These are phyloP conservation scores for Triticum urartu DNA, from an alignment of 176 grass and related monocot genomes.

Conservation along the genomic window DNA sequence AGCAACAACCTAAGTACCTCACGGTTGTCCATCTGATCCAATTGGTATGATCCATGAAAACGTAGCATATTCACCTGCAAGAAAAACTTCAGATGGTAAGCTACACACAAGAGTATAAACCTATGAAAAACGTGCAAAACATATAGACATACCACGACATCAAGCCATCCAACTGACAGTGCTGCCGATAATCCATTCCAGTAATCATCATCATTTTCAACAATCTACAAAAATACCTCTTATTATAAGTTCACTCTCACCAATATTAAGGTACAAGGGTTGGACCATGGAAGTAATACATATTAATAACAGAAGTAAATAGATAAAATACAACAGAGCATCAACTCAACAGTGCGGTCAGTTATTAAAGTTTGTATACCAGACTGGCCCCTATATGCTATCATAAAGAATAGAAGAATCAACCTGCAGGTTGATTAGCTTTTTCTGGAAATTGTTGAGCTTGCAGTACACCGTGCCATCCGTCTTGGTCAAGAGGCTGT, in stretches of 20 bases:
- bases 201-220: conserved; percentile 90
- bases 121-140: conserved; percentile 22
- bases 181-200: conserved; percentile 85
- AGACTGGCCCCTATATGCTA: not conserved
- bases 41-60: conserved; percentile 92
- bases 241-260: conserved; percentile 20
- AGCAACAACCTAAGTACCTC: conserved; percentile 60
- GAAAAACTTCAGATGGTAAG: conserved; percentile 34
- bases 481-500: conserved; percentile 59
- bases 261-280: conserved; percentile 9
- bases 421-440: conserved; percentile 72
- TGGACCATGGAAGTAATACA: conserved; percentile 35
- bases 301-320: conserved; percentile 30
- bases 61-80: conserved; percentile 88
- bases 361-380: not conserved
- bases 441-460: conserved; percentile 70
- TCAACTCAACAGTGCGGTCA: conserved; percentile 6
- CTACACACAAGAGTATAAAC: conserved; percentile 25
- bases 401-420: conserved; percentile 20
- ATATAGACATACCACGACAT: conserved; percentile 69
- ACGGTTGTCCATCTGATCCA: conserved; percentile 89
- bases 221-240: conserved; percentile 46
- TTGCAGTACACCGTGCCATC: conserved; percentile 53
- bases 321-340: not conserved
- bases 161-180: conserved; percentile 95